These are phyloP conservation scores for Nakazawaea sp. DNA, from an alignment of 805 yeast genomes.

Conservation along the genomic window DNA sequence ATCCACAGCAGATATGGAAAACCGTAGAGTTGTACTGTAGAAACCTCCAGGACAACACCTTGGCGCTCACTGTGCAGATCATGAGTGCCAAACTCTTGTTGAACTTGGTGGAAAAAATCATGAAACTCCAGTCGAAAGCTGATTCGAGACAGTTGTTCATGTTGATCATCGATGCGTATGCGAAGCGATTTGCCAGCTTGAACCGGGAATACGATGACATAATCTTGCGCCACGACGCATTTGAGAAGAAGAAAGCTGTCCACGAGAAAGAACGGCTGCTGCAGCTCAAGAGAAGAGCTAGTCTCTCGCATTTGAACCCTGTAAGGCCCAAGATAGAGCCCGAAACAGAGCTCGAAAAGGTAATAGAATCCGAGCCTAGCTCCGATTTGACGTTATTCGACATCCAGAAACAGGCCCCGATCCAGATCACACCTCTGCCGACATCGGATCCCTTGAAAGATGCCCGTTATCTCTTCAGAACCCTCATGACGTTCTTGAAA, in stretches of 20 bases:
- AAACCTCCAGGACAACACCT: constrained; percentile 70
- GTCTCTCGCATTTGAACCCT: not conserved
- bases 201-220: constrained; percentile 67
- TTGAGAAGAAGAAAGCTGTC: constrained; percentile 31
- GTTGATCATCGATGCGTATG: constrained; percentile 82
- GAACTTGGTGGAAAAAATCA: constrained; percentile 82
- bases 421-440: constrained; percentile 44
- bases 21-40: constrained; percentile 79
- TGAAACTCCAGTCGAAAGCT: constrained; percentile 71
- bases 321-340: not conserved
- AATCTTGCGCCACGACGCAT: constrained; percentile 51
- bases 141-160: constrained; percentile 82
- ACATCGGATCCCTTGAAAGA: constrained; percentile 73
- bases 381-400: constrained; percentile 28
- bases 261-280: constrained; percentile 20
- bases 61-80: constrained; percentile 87
- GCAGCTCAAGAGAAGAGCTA: constrained; percentile 23
- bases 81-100: constrained; percentile 91
- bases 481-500: constrained; percentile 82
- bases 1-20: constrained; percentile 78
- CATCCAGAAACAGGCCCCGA: constrained; percentile 46
- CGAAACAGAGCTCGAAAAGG: constrained; percentile 13
- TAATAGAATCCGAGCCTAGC: constrained; percentile 15
- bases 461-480: constrained; percentile 80
- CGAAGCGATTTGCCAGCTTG: constrained; percentile 69